Conservation (phyloP, 768 basidiomycete genomes). For the Suillus discolor region DNA sequence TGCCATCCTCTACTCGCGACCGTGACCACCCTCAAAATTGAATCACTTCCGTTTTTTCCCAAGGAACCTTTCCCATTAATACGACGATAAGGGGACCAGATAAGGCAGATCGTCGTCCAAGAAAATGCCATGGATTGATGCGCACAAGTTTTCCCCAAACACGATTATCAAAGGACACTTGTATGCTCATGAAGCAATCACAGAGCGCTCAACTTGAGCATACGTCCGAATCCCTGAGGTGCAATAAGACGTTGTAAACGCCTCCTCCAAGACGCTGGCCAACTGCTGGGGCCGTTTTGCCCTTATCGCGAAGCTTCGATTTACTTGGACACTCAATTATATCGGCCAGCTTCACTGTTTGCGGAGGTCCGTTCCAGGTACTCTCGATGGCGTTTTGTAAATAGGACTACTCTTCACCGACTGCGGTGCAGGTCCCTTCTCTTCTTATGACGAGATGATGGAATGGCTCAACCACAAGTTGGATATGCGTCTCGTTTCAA, state of each 20-base stretch:
- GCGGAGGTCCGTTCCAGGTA: not conserved
- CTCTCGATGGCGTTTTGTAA: not conserved
- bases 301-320: conserved; percentile 21
- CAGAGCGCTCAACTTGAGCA: not conserved
- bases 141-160: not conserved
- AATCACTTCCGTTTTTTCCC: not conserved
- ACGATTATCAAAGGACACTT: not conserved
- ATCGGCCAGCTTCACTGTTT: conserved; percentile 27
- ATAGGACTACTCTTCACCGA: not conserved
- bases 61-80: not conserved
- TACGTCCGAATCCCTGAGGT: not conserved
- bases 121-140: not conserved
- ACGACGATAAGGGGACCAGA: not conserved
- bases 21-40: conserved; percentile 1
- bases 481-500: not conserved
- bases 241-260: not conserved
- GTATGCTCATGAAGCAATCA: not conserved
- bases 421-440: not conserved
- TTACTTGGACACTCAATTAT: conserved; percentile 31
- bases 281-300: conserved; percentile 28
- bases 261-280: conserved; percentile 13
- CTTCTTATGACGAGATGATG: conserved; percentile 4
- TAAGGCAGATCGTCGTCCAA: not conserved
- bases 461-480: conserved; percentile 5
- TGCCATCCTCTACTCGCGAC: not conserved